Base-by-base conservation (phyloP, 345 rosid species). In the Aegle marmelos region DNA sequence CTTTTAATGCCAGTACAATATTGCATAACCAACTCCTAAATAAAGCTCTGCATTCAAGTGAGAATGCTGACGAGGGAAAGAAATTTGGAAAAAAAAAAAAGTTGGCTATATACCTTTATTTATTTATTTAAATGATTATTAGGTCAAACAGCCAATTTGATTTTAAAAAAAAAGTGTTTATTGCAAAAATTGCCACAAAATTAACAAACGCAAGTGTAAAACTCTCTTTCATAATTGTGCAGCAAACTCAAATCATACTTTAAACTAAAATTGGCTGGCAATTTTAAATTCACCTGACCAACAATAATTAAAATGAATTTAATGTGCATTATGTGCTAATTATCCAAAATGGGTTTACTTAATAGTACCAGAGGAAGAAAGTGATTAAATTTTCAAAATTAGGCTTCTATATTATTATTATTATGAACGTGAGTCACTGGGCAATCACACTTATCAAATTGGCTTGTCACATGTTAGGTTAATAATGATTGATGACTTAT, bases 401-500 rank as follows among this genome's bases (percentile, higher is more conserved):
- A 14, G 33, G 28, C 33, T 25, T 24, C 64, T 24, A 24, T 60
- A 11, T 11, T 60, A 21, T 7, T 58, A 58, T 60, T 57, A 57
- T 57, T n/a, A 22, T n/a, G 21, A 60, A 60, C 13, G 65, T 60
- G 34, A 25, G 31, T 60, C 65, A 1, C 7, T 28, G 28, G 34
- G 61, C 61, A 58, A 57, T 7, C 11, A 10, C 61, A 8, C 9
- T 58, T 2, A 58, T 22, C 27, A 58, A 63, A 28, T 64, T 33
- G 25, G 22, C 34, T 33, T 9, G 62, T 75, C 85, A 68, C 61
- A 72, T 83, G 83, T 86, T 82, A 78, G 85, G 85, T 79, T 45
- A 58, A 74, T 27, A 34, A 37, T 56, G 62, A 45, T 45, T 62
- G 9, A 31, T 56, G 58, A 45, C 60, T 62, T 10, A 1, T 24